Evolutionary conservation across 2,329 filamentous ascomycete species (phyloP), one percentile per base, ranked within the genome.

Genomic region (Arthroderma sp.): DNA sequence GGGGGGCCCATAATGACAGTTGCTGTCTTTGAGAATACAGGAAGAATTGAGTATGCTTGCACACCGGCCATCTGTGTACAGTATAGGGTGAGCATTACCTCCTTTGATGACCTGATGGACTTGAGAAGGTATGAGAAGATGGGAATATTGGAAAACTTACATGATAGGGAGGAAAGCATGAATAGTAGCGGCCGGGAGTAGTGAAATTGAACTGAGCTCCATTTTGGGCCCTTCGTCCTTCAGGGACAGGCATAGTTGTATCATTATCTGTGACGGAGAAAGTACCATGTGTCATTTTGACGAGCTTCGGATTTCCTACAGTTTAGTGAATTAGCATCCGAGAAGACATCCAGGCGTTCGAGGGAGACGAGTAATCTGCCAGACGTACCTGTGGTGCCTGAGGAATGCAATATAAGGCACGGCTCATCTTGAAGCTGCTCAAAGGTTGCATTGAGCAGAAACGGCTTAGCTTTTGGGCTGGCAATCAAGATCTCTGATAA

Each of bases 211-310:
- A 39, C 5, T 39, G 37, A 7, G 37, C 37, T 22, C 11, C 37
- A 22, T 39, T 39, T 22, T 39, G 37, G 10, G 37, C 37, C 10
- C 37, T 39, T 29, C 37, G 37, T 15, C 37, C 37, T 22, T 5
- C n/a, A 6, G 37, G 37, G 9, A 39, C 37, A 15, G 37, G 37
- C 37, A 39, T 39, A 22, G 22, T 5, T 10, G 37, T 39, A 39
- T 39, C 37, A 39, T 39, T 39, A 39, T 39, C 37, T 6, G 37
- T 39, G 11, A 39, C 37, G 29, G 37, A 39, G 29, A 39, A 15
- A 6, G 37, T 22, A 22, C 37, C 37, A 29, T 39, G 37, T 10
- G 37, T 39, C 37, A 39, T 39, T 6, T 39, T 22, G 10, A 39
- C 27, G 22, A 39, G 37, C 29, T 39, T 39, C 11, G 37, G 37